Percentiles rank a stretch among this genome's conserved stretches.
phyloP scores from a whole-genome alignment of 495 filamentous ascomycete species.

The Choiromyces venosus region DNA sequence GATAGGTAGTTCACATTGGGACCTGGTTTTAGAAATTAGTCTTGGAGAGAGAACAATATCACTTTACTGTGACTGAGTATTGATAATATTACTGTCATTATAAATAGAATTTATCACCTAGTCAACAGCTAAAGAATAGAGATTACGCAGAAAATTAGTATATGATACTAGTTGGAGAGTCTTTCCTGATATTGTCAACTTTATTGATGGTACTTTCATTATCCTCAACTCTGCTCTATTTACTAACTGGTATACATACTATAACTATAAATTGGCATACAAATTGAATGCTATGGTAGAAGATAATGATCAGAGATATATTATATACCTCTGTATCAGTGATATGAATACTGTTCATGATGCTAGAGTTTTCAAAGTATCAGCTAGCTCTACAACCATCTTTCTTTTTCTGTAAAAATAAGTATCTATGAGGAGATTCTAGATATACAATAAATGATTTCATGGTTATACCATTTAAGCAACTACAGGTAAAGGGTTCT shows the following conservation, averaged over 20 bases:
- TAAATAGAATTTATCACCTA: background rate
- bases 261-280: background rate
- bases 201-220: conserved; percentile 10
- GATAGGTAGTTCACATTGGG: background rate
- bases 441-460: background rate
- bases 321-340: background rate
- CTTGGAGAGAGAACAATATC: background rate
- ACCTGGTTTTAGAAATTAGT: background rate
- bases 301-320: background rate
- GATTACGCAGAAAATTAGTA: background rate
- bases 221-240: background rate
- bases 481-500: background rate
- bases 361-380: background rate
- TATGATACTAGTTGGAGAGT: background rate
- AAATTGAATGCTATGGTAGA: background rate
- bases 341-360: conserved; percentile 5
- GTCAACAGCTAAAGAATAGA: background rate
- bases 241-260: background rate
- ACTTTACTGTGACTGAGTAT: background rate
- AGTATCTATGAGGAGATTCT: conserved; percentile 5
- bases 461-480: conserved; percentile 9
- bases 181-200: background rate
- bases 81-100: background rate
- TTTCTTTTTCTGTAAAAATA: background rate
- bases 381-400: background rate